Base-by-base conservation (phyloP, 495 filamentous ascomycete species). In the Annulohypoxylon bovei region DNA sequence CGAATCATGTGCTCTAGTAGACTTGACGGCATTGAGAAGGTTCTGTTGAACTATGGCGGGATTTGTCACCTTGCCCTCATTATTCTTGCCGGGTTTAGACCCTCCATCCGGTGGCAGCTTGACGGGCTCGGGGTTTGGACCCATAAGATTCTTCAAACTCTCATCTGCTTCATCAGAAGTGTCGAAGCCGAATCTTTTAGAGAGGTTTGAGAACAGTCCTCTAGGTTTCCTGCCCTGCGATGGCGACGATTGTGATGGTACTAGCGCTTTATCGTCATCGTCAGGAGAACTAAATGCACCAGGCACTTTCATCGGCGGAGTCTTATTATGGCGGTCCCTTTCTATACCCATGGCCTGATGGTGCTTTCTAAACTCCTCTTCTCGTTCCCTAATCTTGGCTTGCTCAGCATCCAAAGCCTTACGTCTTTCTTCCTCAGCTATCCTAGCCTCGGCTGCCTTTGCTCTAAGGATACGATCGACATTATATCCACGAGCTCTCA, bases 401-500 rank as follows among this genome's bases (percentile, higher is more conserved):
- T 87, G 86, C 75, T 98, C 92, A 55, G 90, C 89, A 47, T 96
- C 93, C 12, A 93, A 65, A 40, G 93, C 88, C 71, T 90, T 92
- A 74, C 89, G 87, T 16, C 91, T 86, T 67, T 91, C 87, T 71
- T 93, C 90, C 70, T 98, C 92, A 4, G 92, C 93, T 71, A 98
- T 89, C 27, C 91, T 86, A 12, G 91, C 90, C 76, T 98, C 94
- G 5, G 90, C 90, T 9, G 90, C 93, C 78, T 93, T 94, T 32
- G 89, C 88, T 30, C 91, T 88, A 18, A 99, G 83, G 72, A 98
- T 97, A 14, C 95, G 89, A 60, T 95, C 92, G 40, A 98, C 95
- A 70, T 99, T 98, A 80, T 95, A 97, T 3, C 95, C 95, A 62
- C 94, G 91, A 22, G 85, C 85, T 71, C 89, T 88, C 8, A 99